A percentile compares a stretch with the other conserved stretches of the same genome.
Conservation (phyloP, 2,329 filamentous ascomycete species). For the Xylaria sp. region DNA sequence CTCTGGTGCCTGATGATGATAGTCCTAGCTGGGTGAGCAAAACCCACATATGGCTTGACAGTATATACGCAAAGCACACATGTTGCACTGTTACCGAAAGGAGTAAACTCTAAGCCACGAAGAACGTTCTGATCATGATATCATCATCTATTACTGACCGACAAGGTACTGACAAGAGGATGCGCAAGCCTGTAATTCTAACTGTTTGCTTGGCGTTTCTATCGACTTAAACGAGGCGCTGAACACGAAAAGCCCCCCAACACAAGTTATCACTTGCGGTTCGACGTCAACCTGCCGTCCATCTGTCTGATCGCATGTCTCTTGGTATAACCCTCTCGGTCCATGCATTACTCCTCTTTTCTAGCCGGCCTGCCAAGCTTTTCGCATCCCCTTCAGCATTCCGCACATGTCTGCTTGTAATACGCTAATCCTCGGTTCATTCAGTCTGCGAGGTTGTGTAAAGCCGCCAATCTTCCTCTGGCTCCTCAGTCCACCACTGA, state of each 20-base stretch:
- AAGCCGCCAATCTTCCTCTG: slow-evolving; percentile 19
- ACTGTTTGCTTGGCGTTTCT: not conserved
- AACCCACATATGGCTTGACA: not conserved
- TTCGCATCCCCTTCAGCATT: not conserved
- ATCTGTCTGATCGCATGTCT: slow-evolving; percentile 9
- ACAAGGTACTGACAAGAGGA: slow-evolving; percentile 3
- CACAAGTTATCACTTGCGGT: not conserved
- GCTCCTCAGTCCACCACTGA: slow-evolving; percentile 26
- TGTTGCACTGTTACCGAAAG: not conserved
- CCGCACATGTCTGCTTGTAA: not conserved
- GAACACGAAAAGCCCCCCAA: not conserved
- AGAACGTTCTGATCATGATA: not conserved
- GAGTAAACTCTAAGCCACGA: not conserved
- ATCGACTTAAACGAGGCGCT: slow-evolving; percentile 5
- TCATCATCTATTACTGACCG: slow-evolving; percentile 27
- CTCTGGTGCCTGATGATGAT: not conserved
- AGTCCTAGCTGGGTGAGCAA: not conserved
- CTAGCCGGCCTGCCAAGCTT: slow-evolving; percentile 11
- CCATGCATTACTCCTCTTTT: slow-evolving; percentile 5
- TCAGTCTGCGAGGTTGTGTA: slow-evolving; percentile 34
- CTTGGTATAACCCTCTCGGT: slow-evolving; percentile 10
- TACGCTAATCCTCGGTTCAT: slow-evolving; percentile 30
- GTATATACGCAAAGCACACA: not conserved
- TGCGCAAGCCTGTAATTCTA: slow-evolving; percentile 4
- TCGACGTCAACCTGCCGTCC: slow-evolving; percentile 15